These are phyloP conservation scores for Podaxis pistillaris DNA, from an alignment of 768 basidiomycete genomes.

Conservation along the genomic window DNA sequence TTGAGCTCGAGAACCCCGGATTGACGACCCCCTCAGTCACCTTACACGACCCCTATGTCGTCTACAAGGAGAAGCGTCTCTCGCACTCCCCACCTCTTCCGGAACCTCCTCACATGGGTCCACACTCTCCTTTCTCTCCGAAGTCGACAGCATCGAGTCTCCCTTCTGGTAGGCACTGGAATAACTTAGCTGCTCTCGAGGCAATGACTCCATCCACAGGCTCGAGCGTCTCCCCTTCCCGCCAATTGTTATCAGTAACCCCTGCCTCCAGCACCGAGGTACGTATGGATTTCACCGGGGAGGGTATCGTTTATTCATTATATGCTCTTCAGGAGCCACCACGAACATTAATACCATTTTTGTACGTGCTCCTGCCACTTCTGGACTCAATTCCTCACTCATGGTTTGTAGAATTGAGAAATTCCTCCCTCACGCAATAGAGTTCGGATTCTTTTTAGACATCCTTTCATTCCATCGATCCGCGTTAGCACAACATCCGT, in stretches of 20 bases:
- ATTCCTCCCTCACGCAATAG: slow-evolving; percentile 55
- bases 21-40: slow-evolving; percentile 44
- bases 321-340: slow-evolving; percentile 36
- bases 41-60: slow-evolving; percentile 49
- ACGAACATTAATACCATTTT: slow-evolving; percentile 32
- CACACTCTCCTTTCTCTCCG: slow-evolving; percentile 43
- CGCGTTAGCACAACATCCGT: slow-evolving; percentile 45
- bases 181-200: slow-evolving; percentile 33
- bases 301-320: slow-evolving; percentile 11
- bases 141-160: slow-evolving; percentile 45
- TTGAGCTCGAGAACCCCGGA: slow-evolving; percentile 55
- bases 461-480: slow-evolving; percentile 44
- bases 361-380: slow-evolving; percentile 27
- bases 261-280: slow-evolving; percentile 41
- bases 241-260: slow-evolving; percentile 30
- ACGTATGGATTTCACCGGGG: slow-evolving; percentile 16
- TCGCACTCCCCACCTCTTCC: slow-evolving; percentile 35
- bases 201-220: slow-evolving; percentile 41
- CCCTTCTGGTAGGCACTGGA: slow-evolving; percentile 45
- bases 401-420: slow-evolving; percentile 44
- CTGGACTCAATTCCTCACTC: slow-evolving; percentile 5
- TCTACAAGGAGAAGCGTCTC: slow-evolving; percentile 29
- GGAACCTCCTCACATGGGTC: slow-evolving; percentile 27
- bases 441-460: slow-evolving; percentile 69
- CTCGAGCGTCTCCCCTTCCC: slow-evolving; percentile 41